Evolutionary conservation across 192 early-diverging fungal species (phyloP).

Genomic region (Mortierella alpina): DNA sequence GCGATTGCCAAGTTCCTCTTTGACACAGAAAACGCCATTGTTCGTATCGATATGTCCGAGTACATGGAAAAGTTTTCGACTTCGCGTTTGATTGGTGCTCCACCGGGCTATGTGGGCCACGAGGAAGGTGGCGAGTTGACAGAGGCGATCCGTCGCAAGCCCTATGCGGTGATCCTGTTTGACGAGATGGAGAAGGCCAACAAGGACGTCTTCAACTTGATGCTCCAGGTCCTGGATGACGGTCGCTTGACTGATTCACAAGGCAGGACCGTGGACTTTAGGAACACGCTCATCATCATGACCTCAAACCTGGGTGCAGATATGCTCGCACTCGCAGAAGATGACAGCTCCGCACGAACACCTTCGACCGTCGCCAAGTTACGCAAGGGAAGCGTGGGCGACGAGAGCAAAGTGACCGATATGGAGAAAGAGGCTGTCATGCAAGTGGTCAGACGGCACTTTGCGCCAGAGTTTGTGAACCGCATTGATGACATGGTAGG

Average conservation of each 20-base stretch:
- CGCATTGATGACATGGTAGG: slow-evolving; percentile 81
- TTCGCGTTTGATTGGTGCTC: slow-evolving; percentile 80
- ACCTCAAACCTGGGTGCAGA: slow-evolving; percentile 84
- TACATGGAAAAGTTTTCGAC: slow-evolving; percentile 79
- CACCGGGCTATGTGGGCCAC: slow-evolving; percentile 84
- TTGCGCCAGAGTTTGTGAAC: slow-evolving; percentile 84
- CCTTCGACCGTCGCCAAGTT: slow-evolving; percentile 11
- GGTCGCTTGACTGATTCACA: slow-evolving; percentile 83
- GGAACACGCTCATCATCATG: slow-evolving; percentile 86
- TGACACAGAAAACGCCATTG: slow-evolving; percentile 75
- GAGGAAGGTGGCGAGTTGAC: slow-evolving; percentile 84
- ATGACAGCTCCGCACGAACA: slow-evolving; percentile 20
- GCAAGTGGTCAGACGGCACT: slow-evolving; percentile 77
- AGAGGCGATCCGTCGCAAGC: slow-evolving; percentile 82
- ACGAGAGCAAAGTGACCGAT: slow-evolving; percentile 57
- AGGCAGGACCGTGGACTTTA: slow-evolving; percentile 80
- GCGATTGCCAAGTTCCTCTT: slow-evolving; percentile 82
- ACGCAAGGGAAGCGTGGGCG: background rate
- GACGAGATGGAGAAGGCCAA: slow-evolving; percentile 88
- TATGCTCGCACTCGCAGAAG: slow-evolving; percentile 65
- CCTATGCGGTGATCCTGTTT: slow-evolving; percentile 80
- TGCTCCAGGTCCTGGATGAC: slow-evolving; percentile 93
- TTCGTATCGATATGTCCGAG: slow-evolving; percentile 86
- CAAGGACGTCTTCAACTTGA: slow-evolving; percentile 90
- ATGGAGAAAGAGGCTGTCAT: slow-evolving; percentile 72